Conservation (phyloP, 768 basidiomycete species). For the Hypholoma fasciculare region DNA sequence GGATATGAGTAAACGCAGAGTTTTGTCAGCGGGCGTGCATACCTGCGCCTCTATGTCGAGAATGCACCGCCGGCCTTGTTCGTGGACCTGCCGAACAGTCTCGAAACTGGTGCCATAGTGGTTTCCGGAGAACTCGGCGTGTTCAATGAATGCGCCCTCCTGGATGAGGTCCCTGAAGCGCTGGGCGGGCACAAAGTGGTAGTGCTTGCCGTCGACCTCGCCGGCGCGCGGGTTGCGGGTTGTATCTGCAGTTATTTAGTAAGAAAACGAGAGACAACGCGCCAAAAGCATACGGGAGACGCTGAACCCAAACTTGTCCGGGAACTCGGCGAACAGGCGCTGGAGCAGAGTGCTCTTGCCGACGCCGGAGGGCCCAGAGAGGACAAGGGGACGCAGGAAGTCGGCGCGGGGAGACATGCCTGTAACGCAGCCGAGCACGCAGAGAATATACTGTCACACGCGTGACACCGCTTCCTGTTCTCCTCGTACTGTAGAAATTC, state of each 20-base stretch:
- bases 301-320: conserved; percentile 88
- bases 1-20: conserved; percentile 8
- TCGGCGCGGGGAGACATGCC: conserved; percentile 8
- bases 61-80: conserved; percentile 78
- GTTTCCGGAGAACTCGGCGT: conserved; percentile 92
- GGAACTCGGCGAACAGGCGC: conserved; percentile 77
- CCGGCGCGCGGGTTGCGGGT: conserved; percentile 83
- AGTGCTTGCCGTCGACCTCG: conserved; percentile 80
- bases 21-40: conserved; percentile 19
- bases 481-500: no score
- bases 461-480: background rate
- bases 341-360: conserved; percentile 91
- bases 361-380: conserved; percentile 91
- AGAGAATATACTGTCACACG: background rate
- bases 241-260: conserved; percentile 61
- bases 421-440: background rate
- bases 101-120: conserved; percentile 89
- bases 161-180: conserved; percentile 69
- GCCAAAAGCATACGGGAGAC: conserved; percentile 72
- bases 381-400: conserved; percentile 60
- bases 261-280: conserved; percentile 7
- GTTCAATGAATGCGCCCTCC: conserved; percentile 85
- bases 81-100: conserved; percentile 68
- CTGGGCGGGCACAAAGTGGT: conserved; percentile 80
- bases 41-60: conserved; percentile 97